These are phyloP conservation scores for Trametes coccinea DNA, from an alignment of 768 basidiomycete genomes.

Conservation along the genomic window DNA sequence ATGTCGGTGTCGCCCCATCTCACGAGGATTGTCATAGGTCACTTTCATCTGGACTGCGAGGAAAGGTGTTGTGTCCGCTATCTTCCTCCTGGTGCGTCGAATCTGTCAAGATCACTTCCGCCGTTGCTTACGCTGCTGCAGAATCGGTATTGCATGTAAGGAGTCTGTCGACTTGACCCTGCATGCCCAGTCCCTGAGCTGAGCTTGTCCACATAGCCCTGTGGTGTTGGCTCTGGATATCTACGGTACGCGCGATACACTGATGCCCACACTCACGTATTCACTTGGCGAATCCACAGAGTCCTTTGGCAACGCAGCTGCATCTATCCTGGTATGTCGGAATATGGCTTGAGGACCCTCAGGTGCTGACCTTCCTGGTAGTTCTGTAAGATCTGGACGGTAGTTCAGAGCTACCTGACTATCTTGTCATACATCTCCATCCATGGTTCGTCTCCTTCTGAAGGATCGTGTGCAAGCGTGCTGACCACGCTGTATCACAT, in stretches of 20 bases:
- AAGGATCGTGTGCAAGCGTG: no score
- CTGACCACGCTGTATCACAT: no score
- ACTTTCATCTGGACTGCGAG: constrained; percentile 27
- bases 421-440: constrained; percentile 32
- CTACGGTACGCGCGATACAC: constrained; percentile 22
- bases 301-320: constrained; percentile 21
- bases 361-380: neutral
- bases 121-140: neutral
- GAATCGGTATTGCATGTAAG: constrained; percentile 34
- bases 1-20: neutral
- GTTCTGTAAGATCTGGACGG: constrained; percentile 32
- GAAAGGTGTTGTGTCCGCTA: constrained; percentile 27
- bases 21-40: constrained; percentile 14
- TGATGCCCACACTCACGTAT: no score
- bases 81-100: constrained; percentile 30
- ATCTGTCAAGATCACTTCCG: neutral
- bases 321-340: constrained; percentile 18
- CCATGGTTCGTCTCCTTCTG: constrained; percentile 20
- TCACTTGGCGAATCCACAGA: constrained; percentile 12
- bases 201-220: constrained; percentile 17
- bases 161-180: neutral
- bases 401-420: constrained; percentile 29
- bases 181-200: no score
- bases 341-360: no score
- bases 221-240: constrained; percentile 28